Evolutionary conservation across 768 basidiomycete species (phyloP), one percentile per base, ranked within the genome.

Genomic region (Boletus vinaceobasis): DNA sequence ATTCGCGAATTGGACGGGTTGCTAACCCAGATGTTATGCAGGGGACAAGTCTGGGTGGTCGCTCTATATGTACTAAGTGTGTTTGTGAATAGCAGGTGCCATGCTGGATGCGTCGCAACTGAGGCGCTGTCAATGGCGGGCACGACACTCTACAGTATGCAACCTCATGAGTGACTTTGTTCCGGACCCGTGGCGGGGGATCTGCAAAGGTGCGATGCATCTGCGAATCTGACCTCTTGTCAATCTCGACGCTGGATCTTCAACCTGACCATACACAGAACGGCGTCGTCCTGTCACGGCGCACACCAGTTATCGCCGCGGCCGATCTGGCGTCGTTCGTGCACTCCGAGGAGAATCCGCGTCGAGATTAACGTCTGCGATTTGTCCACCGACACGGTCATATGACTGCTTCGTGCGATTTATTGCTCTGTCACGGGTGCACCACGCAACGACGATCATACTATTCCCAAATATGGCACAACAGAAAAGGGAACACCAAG

Each of bases 321-420:
- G 65, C 45, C 47, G 60, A 65, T 65, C 62, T 64, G 32, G 19
- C n/a, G n/a, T n/a, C 33, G 14, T 32, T 56, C 26, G 49, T 43
- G 45, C 38, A 27, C 55, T 62, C 67, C 66, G 66, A 68, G 66
- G 66, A 66, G 63, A 52, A 59, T 39, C 54, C n/a, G 45, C 32
- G 42, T n/a, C 56, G 52, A 54, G 65, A 65, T 65, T 65, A 67
- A 67, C 62, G 49, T 65, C n/a, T n/a, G n/a, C n/a, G n/a, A n/a
- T n/a, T n/a, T n/a, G n/a, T n/a, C n/a, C n/a, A n/a, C n/a, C n/a
- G n/a, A n/a, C n/a, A n/a, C n/a, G n/a, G n/a, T n/a, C n/a, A n/a
- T n/a, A n/a, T n/a, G n/a, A n/a, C n/a, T n/a, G 43, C 43, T 44
- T 45, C 44, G 44, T 32, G 7, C 43, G 44, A 45, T 45, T 45